Conservation (phyloP, 805 yeast species). For the Metschnikowia kunwiensis region DNA sequence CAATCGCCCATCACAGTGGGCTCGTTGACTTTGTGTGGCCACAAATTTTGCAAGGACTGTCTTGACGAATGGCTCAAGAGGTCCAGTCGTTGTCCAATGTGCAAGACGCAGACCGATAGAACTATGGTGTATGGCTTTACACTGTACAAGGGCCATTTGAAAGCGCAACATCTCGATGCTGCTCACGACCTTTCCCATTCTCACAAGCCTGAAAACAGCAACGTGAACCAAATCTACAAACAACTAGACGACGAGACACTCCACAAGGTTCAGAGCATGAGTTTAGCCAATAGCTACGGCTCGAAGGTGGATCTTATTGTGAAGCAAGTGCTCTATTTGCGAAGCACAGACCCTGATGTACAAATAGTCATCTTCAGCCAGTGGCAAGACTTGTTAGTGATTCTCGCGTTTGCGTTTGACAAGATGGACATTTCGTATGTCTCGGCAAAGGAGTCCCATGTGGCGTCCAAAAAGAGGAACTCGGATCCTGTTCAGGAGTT, state of each 20-base stretch:
- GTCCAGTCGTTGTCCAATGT: constrained; percentile 71
- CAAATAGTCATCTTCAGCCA: constrained; percentile 90
- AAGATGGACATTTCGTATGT: constrained; percentile 55
- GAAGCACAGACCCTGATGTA: constrained; percentile 52
- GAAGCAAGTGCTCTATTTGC: constrained; percentile 64
- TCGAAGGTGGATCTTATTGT: constrained; percentile 84
- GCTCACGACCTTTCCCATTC: constrained; percentile 10
- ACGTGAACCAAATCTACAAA: constrained; percentile 34
- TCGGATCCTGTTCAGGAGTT: constrained; percentile 48
- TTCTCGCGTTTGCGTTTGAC: constrained; percentile 63
- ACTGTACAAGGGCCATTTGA: constrained; percentile 49
- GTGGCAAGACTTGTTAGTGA: constrained; percentile 71
- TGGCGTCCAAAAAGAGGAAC: constrained; percentile 4
- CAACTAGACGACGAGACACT: constrained; percentile 42
- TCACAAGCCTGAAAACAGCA: not conserved
- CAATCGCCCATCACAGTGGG: constrained; percentile 69
- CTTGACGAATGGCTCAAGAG: constrained; percentile 66
- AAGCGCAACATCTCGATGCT: constrained; percentile 43
- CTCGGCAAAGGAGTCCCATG: constrained; percentile 46
- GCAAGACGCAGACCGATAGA: constrained; percentile 52
- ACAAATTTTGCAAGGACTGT: constrained; percentile 82
- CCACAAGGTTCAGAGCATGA: constrained; percentile 40
- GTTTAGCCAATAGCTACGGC: constrained; percentile 54
- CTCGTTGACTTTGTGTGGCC: constrained; percentile 86
- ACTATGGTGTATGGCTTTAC: constrained; percentile 69